Base-by-base conservation (phyloP, 2,329 filamentous ascomycete genomes). In the Graphiopsis chlorocephala region DNA sequence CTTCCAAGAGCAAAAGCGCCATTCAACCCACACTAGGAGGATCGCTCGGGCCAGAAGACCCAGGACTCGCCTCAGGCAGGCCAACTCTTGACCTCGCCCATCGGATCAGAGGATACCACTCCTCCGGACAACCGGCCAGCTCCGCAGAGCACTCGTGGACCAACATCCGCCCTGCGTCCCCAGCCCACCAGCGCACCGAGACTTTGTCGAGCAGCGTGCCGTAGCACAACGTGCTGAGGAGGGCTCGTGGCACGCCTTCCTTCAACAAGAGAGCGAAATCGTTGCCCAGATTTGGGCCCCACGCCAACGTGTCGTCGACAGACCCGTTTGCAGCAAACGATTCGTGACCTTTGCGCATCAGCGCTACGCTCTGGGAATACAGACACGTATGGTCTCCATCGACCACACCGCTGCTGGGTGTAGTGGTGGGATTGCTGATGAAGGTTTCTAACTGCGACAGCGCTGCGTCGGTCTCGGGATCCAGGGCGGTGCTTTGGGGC, bases 51-150 rank as follows among this genome's bases (percentile, higher is more conserved):
- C 50, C 17, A 29, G 50, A 31, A 31, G 50, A 31, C 28, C 26
- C 28, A 53, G 50, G 28, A 31, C 28, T 53, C 15, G 26, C 10
- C 11, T 53, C 50, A 11, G 60, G 48, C 29, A 62, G 33, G 1
- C 31, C 60, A 15, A 62, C 60, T 50, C 29, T 55, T 11, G 48
- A 14, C n/a, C 60, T 53, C 23, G 60, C 60, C 47, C 60, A 55
- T 15, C 25, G 33, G 17, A 62, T 62, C 4, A 62, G 60, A 31
- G 38, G 25, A 23, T 55, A 25, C 60, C 60, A 62, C 47, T 62
- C 60, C 11, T 62, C 60, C 1, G 60, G 60, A 17, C 60, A 55
- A 3, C 17, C 60, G 8, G 17, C 12, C 33, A 62, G 25, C 17
- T 25, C 48, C 23, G 8, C n/a, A 25, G 60, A 62, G 23, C 60